Evolutionary conservation across 176 grass and related monocot species (phyloP).

Genomic region (Triticum dicoccoides): DNA sequence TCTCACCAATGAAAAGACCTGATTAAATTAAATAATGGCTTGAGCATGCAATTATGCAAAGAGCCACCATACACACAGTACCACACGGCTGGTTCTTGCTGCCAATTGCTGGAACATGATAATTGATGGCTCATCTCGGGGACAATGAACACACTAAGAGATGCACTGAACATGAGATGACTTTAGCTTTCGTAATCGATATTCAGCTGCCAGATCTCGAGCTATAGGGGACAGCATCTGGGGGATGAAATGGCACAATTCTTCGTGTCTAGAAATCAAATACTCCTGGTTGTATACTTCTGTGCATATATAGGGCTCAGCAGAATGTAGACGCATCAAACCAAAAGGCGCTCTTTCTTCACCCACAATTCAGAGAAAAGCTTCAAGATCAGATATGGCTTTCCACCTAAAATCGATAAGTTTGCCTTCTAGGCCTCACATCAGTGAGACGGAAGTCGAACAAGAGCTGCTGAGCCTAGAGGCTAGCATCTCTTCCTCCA

Average conservation of each 20-base stretch:
- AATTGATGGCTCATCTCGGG: not conserved
- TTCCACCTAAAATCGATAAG: conserved; percentile 23
- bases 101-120: not conserved
- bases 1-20: not conserved
- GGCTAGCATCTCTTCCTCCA: conserved; percentile 1
- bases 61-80: not conserved
- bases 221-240: not conserved
- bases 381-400: conserved; percentile 1
- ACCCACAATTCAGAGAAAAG: not conserved
- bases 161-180: not conserved
- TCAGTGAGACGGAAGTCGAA: not conserved
- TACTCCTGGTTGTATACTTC: not conserved
- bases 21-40: not conserved
- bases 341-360: not conserved
- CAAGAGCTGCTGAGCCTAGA: conserved; percentile 25
- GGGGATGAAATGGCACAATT: not conserved
- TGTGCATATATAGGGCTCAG: conserved; percentile 3
- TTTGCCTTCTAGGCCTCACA: conserved; percentile 27
- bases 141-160: not conserved
- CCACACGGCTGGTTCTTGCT: conserved; percentile 6
- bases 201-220: not conserved
- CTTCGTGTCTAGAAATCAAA: not conserved
- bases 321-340: not conserved
- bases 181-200: not conserved
- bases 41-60: not conserved